phyloP scores from a whole-genome alignment of 2,329 filamentous ascomycete genomes.

The Aschersonia sp. region DNA sequence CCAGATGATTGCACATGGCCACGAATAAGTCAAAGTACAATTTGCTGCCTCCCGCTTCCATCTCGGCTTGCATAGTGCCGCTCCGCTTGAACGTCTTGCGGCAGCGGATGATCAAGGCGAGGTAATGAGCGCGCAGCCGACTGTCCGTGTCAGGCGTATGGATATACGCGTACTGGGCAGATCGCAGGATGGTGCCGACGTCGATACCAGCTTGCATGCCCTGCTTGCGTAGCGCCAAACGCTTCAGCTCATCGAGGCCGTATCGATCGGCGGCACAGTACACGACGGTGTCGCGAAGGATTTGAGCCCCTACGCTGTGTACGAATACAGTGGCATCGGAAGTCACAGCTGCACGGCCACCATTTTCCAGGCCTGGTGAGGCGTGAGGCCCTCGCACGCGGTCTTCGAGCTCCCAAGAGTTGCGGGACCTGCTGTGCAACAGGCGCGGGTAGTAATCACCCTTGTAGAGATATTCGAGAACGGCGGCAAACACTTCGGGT shows the following conservation, averaged over 20 bases:
- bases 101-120: conserved; percentile 93
- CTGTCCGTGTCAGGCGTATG: conserved; percentile 90
- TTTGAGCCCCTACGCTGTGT: conserved; percentile 54
- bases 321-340: conserved; percentile 51
- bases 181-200: conserved; percentile 79
- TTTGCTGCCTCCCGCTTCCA: conserved; percentile 81
- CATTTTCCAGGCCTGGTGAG: conserved; percentile 36
- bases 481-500: conserved; percentile 81
- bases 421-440: conserved; percentile 71
- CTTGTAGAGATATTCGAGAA: conserved; percentile 96
- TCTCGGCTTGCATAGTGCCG: conserved; percentile 97
- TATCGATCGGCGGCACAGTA: conserved; percentile 90
- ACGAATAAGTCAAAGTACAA: conserved; percentile 98
- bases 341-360: conserved; percentile 28
- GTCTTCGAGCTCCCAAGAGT: conserved; percentile 84
- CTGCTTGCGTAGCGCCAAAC: conserved; percentile 84
- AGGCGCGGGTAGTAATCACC: conserved; percentile 89
- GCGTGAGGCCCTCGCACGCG: conserved; percentile 24
- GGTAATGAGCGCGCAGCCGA: conserved; percentile 87
- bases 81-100: conserved; percentile 96
- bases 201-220: conserved; percentile 87
- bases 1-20: conserved; percentile 94
- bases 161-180: conserved; percentile 88
- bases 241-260: conserved; percentile 84
- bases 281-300: conserved; percentile 85